Evolutionary conservation across 139 green algal genomes (phyloP), one percentile per base, ranked within the genome.

Genomic region (Coccomyxa sp.): DNA sequence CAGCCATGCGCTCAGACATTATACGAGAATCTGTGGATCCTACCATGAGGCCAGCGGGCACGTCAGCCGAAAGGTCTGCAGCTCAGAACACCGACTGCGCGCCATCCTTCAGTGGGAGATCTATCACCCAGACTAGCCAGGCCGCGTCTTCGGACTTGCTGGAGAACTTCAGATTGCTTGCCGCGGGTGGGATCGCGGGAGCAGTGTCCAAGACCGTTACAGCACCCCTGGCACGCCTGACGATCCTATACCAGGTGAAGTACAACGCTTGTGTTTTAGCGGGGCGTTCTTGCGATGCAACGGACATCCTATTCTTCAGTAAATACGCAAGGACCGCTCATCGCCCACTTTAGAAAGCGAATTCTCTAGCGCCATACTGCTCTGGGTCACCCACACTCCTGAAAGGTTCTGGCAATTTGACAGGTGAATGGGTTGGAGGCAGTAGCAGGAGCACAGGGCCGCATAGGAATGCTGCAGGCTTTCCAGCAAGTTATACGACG

Each of bases 221-320:
- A 31, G 95, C 95, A 0, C 95, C 95, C 1, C 84, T 99, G 6
- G 93, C 93, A 1, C 89, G 95, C 6, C 87, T 99, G 0, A 99
- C 95, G 29, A 99, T 99, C 58, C 84, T 99, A 0, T 98, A 97
- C 77, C 95, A 99, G 89, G 94, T 96, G 24, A n/a, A 81, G 1
- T 2, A 12, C 18, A n/a, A n/a, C n/a, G n/a, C n/a, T n/a, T n/a
- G n/a, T n/a, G n/a, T n/a, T n/a, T n/a, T n/a, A n/a, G n/a, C n/a
- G n/a, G n/a, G n/a, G n/a, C n/a, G n/a, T 68, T 6, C 31, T 72
- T 39, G 31, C 1, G 64, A 16, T 29, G 31, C 24, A 22, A 5
- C n/a, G 18, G 1, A 39, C 64, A 6, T 64, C 2, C 50, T 22
- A 64, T 64, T 7, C 18, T 22, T 29, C 29, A 29, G 24, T 29